Evolutionary conservation across 345 rosid species (phyloP).

Genomic region (Boechera stricta): DNA sequence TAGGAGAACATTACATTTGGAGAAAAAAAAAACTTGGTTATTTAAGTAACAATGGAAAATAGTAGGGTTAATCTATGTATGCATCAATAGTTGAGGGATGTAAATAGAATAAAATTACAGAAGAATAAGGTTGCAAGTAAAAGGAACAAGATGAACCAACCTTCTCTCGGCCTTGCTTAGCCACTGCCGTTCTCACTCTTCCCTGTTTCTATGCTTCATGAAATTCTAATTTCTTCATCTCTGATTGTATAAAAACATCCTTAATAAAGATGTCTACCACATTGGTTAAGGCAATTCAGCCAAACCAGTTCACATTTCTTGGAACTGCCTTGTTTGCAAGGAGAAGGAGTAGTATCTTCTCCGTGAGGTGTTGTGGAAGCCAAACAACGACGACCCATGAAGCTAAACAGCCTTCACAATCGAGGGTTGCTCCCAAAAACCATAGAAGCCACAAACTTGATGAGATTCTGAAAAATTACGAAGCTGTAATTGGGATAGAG

Average conservation of each 20-base stretch:
- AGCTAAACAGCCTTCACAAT: conserved; percentile 48
- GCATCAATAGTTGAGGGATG: too few species aligned
- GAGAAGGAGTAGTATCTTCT: conserved; percentile 55
- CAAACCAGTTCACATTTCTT: conserved; percentile 52
- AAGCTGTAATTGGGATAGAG: conserved; percentile 92
- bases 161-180: too few species aligned
- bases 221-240: background rate
- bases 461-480: conserved; percentile 62
- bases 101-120: too few species aligned
- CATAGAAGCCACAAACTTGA: conserved; percentile 55
- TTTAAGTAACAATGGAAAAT: too few species aligned
- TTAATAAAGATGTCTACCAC: conserved; percentile 57
- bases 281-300: conserved; percentile 61
- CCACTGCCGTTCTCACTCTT: too few species aligned
- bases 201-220: too few species aligned
- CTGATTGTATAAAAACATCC: background rate
- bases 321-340: conserved; percentile 53
- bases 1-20: too few species aligned
- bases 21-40: too few species aligned
- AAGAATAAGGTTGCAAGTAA: too few species aligned
- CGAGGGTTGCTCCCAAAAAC: conserved; percentile 55
- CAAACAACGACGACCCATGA: conserved; percentile 63
- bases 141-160: too few species aligned
- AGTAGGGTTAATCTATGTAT: too few species aligned
- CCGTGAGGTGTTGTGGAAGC: conserved; percentile 52